These are phyloP conservation scores for Yamadazyma scolyti DNA, from an alignment of 805 yeast genomes.

Conservation along the genomic window DNA sequence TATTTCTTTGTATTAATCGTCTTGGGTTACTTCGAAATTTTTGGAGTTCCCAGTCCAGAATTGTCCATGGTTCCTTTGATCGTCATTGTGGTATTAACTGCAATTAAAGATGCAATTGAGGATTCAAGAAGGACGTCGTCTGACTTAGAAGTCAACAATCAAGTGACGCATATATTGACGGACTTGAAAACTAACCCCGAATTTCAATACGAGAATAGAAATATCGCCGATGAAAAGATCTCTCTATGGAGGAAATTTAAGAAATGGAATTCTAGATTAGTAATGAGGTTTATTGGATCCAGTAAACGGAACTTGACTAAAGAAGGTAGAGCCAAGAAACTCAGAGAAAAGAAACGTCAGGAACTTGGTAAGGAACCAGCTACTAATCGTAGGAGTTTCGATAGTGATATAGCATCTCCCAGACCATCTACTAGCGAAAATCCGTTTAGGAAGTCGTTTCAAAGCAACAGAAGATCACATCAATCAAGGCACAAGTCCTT, in stretches of 20 bases:
- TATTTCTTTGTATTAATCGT: constrained; percentile 79
- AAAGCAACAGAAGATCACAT: constrained; percentile 10
- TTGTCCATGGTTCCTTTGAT: constrained; percentile 73
- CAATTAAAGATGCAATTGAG: constrained; percentile 76
- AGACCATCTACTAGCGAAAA: constrained; percentile 9
- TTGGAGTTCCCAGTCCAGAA: constrained; percentile 80
- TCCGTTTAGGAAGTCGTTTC: constrained; percentile 15
- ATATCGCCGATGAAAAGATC: constrained; percentile 60
- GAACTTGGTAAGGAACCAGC: constrained; percentile 6
- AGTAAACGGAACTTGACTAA: constrained; percentile 29
- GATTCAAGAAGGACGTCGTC: constrained; percentile 71
- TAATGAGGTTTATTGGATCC: constrained; percentile 23
- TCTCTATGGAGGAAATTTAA: constrained; percentile 69
- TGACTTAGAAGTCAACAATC: constrained; percentile 75
- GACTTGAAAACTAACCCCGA: constrained; percentile 21
- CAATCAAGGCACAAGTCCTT: constrained; percentile 17
- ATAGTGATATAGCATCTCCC: constrained; percentile 21
- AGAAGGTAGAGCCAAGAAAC: constrained; percentile 32
- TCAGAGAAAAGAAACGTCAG: constrained; percentile 12
- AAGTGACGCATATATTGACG: constrained; percentile 58
- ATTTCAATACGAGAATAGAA: constrained; percentile 43
- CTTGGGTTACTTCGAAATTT: constrained; percentile 72
- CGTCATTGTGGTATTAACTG: constrained; percentile 72
- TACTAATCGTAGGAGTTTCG: constrained; percentile 27
- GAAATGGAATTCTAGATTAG: constrained; percentile 39